These are phyloP conservation scores for Paraglomus occultum DNA, from an alignment of 192 early-diverging fungal genomes.

Conservation along the genomic window DNA sequence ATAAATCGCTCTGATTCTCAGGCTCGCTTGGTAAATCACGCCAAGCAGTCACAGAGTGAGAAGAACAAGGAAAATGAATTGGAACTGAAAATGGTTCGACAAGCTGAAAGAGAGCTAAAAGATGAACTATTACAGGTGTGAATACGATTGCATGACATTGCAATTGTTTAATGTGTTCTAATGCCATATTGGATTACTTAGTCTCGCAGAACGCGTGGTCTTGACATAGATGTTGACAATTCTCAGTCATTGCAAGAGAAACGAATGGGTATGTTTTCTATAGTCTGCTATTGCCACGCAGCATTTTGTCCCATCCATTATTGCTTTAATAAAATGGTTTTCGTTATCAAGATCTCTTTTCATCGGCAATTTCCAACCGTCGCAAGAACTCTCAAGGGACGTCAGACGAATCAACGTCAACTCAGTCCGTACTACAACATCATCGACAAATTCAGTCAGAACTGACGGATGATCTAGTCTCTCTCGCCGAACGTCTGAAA, in stretches of 20 bases:
- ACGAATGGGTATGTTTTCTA: neutral
- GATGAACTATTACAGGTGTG: conserved; percentile 26
- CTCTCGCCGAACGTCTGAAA: conserved; percentile 50
- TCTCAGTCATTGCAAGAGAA: neutral
- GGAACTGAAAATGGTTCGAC: conserved; percentile 24
- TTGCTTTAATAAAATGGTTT: too few species aligned
- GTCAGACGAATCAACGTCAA: conserved; percentile 35
- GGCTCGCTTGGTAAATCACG: conserved; percentile 23
- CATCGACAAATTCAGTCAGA: conserved; percentile 53
- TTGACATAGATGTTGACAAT: neutral
- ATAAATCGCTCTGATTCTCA: conserved; percentile 24
- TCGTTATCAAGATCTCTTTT: too few species aligned
- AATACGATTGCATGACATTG: too few species aligned
- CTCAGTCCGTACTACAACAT: conserved; percentile 46
- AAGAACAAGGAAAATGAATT: conserved; percentile 29
- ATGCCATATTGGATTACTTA: too few species aligned
- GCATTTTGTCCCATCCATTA: too few species aligned
- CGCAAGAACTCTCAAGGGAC: too few species aligned
- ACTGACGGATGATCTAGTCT: conserved; percentile 44
- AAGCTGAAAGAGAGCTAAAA: conserved; percentile 24
- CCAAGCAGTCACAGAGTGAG: conserved; percentile 24
- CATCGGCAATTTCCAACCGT: too few species aligned
- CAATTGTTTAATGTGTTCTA: too few species aligned
- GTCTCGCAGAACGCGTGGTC: neutral
- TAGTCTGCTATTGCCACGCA: neutral